Conservation (phyloP, 208 protist genomes). For the Leishmania tropica region DNA sequence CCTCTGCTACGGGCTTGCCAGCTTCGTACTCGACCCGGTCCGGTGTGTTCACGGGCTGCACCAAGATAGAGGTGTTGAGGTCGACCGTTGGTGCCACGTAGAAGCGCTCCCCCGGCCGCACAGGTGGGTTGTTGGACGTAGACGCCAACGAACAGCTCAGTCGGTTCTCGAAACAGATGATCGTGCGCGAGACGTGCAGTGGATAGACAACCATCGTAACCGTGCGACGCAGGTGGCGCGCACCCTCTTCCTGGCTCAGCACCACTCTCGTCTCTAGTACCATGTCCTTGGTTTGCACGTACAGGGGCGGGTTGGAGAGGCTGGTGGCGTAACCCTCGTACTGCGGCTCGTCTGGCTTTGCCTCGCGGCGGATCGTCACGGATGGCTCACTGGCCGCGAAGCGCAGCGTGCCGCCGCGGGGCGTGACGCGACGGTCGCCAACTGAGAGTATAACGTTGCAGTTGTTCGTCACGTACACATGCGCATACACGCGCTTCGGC, state of each 20-base stretch:
- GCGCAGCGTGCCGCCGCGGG: conserved; percentile 47
- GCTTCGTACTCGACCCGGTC: conserved; percentile 28
- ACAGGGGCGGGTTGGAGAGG: conserved; percentile 61
- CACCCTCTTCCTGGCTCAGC: conserved; percentile 36
- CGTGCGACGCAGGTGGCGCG: conserved; percentile 49
- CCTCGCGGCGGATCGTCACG: conserved; percentile 32
- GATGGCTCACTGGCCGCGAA: conserved; percentile 36
- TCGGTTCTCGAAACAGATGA: conserved; percentile 84
- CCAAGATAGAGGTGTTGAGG: conserved; percentile 42
- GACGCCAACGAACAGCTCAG: conserved; percentile 44
- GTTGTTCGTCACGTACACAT: conserved; percentile 58
- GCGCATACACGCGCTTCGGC: conserved; percentile 37
- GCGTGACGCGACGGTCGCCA: conserved; percentile 33
- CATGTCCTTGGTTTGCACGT: conserved; percentile 55
- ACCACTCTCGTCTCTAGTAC: conserved; percentile 60
- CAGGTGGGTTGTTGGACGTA: conserved; percentile 26
- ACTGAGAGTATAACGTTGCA: conserved; percentile 47
- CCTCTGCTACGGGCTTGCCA: conserved; percentile 15
- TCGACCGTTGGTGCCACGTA: conserved; percentile 55
- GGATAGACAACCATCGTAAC: conserved; percentile 68
- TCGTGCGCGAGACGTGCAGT: conserved; percentile 56
- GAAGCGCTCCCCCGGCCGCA: conserved; percentile 48
- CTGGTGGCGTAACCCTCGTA: conserved; percentile 42
- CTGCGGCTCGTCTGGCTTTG: conserved; percentile 17
- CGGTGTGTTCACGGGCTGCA: conserved; percentile 49